Evolutionary conservation across 176 grass and related monocot genomes (phyloP).

Genomic region (Thalia dealbata): DNA sequence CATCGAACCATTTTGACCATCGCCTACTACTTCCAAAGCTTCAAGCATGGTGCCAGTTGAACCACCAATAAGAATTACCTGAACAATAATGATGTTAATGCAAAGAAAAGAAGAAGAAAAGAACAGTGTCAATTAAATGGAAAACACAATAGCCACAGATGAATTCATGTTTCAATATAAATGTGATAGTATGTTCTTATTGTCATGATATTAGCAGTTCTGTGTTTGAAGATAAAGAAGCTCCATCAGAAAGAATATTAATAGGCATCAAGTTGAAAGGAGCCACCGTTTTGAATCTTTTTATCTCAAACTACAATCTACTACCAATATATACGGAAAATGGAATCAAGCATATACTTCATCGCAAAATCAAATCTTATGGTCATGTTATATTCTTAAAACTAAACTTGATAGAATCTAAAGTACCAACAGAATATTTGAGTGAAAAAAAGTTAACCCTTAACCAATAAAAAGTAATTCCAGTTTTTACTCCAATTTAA

Average conservation of each 20-base stretch:
- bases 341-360: background rate
- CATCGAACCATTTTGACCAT: constrained; percentile 34
- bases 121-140: background rate
- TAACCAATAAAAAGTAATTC: background rate
- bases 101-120: too few species aligned
- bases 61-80: constrained; percentile 97
- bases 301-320: too few species aligned
- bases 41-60: constrained; percentile 95
- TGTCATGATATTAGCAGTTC: too few species aligned
- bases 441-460: background rate
- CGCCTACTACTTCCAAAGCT: constrained; percentile 85
- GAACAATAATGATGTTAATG: constrained; percentile 11
- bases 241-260: too few species aligned
- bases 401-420: background rate
- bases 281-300: too few species aligned
- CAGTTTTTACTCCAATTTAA: background rate
- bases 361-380: background rate
- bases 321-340: background rate
- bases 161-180: background rate
- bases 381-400: background rate
- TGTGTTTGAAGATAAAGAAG: too few species aligned
- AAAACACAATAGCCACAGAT: background rate
- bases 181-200: too few species aligned
- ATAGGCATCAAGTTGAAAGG: too few species aligned
- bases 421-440: too few species aligned